phyloP scores from a whole-genome alignment of 495 filamentous ascomycete genomes.

The Penicillium diatomitis region DNA sequence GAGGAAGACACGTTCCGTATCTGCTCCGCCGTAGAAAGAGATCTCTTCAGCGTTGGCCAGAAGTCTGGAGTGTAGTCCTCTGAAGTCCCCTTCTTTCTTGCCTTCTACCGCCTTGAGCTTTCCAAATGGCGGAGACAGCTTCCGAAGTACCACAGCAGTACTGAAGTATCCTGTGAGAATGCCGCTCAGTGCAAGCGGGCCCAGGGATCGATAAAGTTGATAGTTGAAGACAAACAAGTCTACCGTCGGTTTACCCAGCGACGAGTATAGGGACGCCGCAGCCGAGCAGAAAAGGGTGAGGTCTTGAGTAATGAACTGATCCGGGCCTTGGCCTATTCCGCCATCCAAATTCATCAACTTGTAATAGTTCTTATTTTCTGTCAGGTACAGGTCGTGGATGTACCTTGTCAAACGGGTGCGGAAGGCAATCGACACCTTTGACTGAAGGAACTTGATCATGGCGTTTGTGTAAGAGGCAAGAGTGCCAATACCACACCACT shows the following conservation, averaged over 20 bases:
- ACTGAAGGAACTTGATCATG: slow-evolving; percentile 97
- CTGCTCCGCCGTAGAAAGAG: slow-evolving; percentile 94
- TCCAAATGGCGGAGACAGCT: slow-evolving; percentile 87
- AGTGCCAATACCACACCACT: slow-evolving; percentile 65
- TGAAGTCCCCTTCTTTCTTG: slow-evolving; percentile 86
- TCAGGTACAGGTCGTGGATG: slow-evolving; percentile 95
- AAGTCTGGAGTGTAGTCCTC: slow-evolving; percentile 77
- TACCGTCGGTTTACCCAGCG: slow-evolving; percentile 89
- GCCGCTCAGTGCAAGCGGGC: slow-evolving; percentile 77
- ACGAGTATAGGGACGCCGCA: slow-evolving; percentile 90
- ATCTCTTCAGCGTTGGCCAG: slow-evolving; percentile 98
- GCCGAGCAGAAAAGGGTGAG: slow-evolving; percentile 88
- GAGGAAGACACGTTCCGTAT: slow-evolving; percentile 84
- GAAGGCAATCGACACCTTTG: slow-evolving; percentile 97
- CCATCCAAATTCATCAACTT: slow-evolving; percentile 91
- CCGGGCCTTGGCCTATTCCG: slow-evolving; percentile 80
- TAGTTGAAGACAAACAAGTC: slow-evolving; percentile 97
- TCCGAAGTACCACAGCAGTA: slow-evolving; percentile 78
- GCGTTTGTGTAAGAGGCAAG: slow-evolving; percentile 89
- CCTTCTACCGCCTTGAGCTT: slow-evolving; percentile 94
- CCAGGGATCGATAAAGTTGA: slow-evolving; percentile 85
- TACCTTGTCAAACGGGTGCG: slow-evolving; percentile 92
- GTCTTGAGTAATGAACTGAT: slow-evolving; percentile 98
- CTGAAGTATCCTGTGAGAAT: slow-evolving; percentile 86
- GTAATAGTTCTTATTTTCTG: slow-evolving; percentile 91